Evolutionary conservation across 2,329 filamentous ascomycete genomes (phyloP), one percentile per base, ranked within the genome.

Genomic region (Aspergillus pseudoviridinutans): DNA sequence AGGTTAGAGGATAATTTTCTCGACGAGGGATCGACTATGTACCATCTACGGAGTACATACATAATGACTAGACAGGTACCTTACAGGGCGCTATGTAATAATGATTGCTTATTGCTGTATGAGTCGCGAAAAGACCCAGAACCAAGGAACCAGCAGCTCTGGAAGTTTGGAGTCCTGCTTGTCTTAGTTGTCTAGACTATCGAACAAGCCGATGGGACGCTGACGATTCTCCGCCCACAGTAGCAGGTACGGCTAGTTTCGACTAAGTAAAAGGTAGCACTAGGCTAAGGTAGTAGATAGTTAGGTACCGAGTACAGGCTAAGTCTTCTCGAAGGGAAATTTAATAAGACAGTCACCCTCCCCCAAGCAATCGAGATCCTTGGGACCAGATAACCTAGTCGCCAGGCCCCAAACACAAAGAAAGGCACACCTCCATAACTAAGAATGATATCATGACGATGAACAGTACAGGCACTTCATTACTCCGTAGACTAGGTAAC

Each of bases 91-190:
- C 32, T 38, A 38, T 38, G 32, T 38, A 38, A 49, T 38, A 38
- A 49, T 49, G n/a, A 25, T 49, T 28, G 47, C 24, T 49, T n/a
- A 17, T 49, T 28, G 47, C 24, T 49, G 17, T 17, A 28, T 25
- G 28, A 49, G 24, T 22, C 2, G 44, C 38, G 27, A 38, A 38
- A 49, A 32, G 47, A 61, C 57, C 58, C 51, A 62, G 58, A 64
- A 50, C 61, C 61, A 60, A 58, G 62, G 64, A 61, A 63, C 61
- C 54, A 59, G 47, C 27, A 17, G 14, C 32, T 38, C 32, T 38
- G 5, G 32, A 38, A 17, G 32, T 38, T 38, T 38, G 32, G 2
- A 17, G 32, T 17, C 14, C 14, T 38, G 6, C 14, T 38, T 24
- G 27, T 12, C 24, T 28, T 49, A 24, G 41, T 35, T 47, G 44